Base-by-base conservation (phyloP, 768 basidiomycete genomes). In the Rhodosporidiobolus sp. region DNA sequence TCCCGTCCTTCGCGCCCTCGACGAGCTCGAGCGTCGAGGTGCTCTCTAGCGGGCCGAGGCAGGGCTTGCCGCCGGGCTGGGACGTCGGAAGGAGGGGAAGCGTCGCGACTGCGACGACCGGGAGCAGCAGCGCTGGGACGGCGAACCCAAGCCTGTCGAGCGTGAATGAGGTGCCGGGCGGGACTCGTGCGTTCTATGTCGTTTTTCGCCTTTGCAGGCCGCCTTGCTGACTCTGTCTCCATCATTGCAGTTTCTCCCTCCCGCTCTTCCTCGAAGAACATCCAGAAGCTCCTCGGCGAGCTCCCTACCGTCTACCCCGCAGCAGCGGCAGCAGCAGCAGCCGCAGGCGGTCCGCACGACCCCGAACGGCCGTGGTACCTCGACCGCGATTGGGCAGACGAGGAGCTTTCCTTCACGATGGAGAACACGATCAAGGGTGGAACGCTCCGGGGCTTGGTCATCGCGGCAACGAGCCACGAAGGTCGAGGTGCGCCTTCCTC, bases 401-500 rank as follows among this genome's bases (percentile, higher is more conserved):
- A 85, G 16, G 94, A 97, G 69, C 90, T 98, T 74, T 81, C 90
- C 58, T 89, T 95, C 76, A 91, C 93, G 75, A 86, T 89, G 12
- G 92, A 96, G 78, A 88, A 89, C 34, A 85, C 86, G 57, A 88
- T 98, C 65, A 86, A 89, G 54, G 96, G 90, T 38, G 96, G 94
- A 7, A 93, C 94, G 0, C 85, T 94, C 1, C 82, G 86, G 28
- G 92, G 93, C 4, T 83, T 98, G 19, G 89, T 97, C 3, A 93
- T 94, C 79, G 87, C 91, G 17, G 83, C 98, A 62, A 97, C 96
- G 5, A 88, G 90, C 24, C 95, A 99, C 78, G 92, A 94, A 73
- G 87, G 88, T 77, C 87, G 87, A 65, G 91, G 93, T 92, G 76
- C 78, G 88, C 80, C 60, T 14, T 57, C n/a, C 17, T 61, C 14